A percentile compares a stretch with the other conserved stretches of the same genome.
Conservation (phyloP, 1,139 yeast species). For the Taiozyma sp. region DNA sequence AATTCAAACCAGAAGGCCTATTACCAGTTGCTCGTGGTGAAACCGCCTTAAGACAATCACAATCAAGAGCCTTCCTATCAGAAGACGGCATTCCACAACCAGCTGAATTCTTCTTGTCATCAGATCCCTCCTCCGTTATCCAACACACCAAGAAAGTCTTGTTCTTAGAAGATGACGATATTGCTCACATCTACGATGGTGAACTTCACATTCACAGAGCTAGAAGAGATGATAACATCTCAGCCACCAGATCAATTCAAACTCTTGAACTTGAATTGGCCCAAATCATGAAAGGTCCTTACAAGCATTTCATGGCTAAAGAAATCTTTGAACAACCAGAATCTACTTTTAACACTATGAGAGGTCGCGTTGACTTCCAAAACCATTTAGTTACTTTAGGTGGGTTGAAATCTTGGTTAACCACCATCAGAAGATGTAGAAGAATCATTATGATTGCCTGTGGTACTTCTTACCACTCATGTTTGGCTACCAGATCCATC, state of each 20-base stretch:
- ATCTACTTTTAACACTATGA: slow-evolving; percentile 96
- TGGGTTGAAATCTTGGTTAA: slow-evolving; percentile 80
- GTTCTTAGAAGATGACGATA: slow-evolving; percentile 96
- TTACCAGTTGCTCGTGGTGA: slow-evolving; percentile 27
- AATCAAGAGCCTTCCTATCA: slow-evolving; percentile 86
- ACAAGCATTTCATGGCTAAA: slow-evolving; percentile 96
- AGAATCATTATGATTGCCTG: slow-evolving; percentile 98
- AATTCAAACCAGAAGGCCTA: slow-evolving; percentile 17
- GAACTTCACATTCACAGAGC: slow-evolving; percentile 98
- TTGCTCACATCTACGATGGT: slow-evolving; percentile 97
- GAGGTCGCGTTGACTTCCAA: slow-evolving; percentile 96
- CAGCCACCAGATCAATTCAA: slow-evolving; percentile 92
- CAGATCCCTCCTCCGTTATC: slow-evolving; percentile 97
- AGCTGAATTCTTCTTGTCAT: slow-evolving; percentile 91
- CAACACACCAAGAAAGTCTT: slow-evolving; percentile 97
- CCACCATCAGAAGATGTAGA: slow-evolving; percentile 91
- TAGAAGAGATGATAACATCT: slow-evolving; percentile 83
- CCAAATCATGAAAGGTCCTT: slow-evolving; percentile 97
- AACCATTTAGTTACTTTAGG: slow-evolving; percentile 77
- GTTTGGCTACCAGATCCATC: slow-evolving; percentile 93
- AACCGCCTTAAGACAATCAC: slow-evolving; percentile 69
- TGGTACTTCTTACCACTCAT: slow-evolving; percentile 98
- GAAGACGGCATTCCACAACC: slow-evolving; percentile 94
- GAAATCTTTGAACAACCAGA: slow-evolving; percentile 99
- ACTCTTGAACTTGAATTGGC: slow-evolving; percentile 96